These are phyloP conservation scores for Blepharisma undulans DNA, from an alignment of 169 alveolate species.

Conservation along the genomic window DNA sequence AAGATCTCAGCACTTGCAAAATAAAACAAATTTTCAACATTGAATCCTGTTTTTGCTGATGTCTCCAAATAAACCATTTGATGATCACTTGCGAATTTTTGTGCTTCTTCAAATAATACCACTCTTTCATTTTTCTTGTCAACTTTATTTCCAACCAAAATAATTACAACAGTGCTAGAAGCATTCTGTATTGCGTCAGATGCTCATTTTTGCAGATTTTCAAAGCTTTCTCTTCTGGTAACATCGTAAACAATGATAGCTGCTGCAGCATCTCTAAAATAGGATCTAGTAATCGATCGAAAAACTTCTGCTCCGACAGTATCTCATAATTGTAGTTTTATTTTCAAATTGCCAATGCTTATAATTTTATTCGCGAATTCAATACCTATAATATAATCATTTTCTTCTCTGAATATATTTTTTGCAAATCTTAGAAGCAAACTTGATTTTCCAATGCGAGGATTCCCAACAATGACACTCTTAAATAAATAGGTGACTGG, in stretches of 20 bases:
- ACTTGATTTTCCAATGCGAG: too few species aligned
- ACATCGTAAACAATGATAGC: conserved; percentile 61
- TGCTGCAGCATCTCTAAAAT: conserved; percentile 72
- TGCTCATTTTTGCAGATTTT: conserved; percentile 59
- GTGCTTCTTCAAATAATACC: conserved; percentile 70
- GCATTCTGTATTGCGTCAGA: conserved; percentile 92
- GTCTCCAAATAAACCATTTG: conserved; percentile 91
- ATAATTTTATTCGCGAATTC: too few species aligned
- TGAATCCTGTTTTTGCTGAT: conserved; percentile 90
- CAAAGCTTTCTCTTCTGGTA: conserved; percentile 60
- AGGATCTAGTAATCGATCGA: too few species aligned
- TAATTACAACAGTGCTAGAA: conserved; percentile 81
- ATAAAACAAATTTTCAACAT: conserved; percentile 86
- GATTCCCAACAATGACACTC: too few species aligned
- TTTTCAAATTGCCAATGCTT: too few species aligned
- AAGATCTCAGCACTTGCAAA: neutral
- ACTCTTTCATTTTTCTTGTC: conserved; percentile 82
- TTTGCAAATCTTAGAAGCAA: too few species aligned
- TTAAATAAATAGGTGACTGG: too few species aligned
- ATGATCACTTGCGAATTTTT: conserved; percentile 85
- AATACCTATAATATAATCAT: too few species aligned
- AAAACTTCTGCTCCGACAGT: too few species aligned
- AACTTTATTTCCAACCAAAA: conserved; percentile 92
- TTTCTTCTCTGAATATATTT: too few species aligned
- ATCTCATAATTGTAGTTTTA: too few species aligned